These are phyloP conservation scores for Dysphania ambrosioides DNA, from an alignment of 148 eudicot species.

Conservation along the genomic window DNA sequence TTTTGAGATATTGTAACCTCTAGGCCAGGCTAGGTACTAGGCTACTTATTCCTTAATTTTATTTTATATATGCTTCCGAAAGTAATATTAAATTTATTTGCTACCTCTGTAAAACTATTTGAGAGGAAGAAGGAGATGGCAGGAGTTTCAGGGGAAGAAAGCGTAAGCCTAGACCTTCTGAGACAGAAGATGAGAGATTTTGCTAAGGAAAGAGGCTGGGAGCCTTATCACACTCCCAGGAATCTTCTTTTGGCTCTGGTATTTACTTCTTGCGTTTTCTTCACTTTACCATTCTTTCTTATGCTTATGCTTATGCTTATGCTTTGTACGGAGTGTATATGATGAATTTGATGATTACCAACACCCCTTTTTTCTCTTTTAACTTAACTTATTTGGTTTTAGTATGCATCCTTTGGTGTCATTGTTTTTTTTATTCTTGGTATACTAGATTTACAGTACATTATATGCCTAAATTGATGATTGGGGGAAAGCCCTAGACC, in stretches of 20 bases:
- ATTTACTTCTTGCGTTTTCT: not conserved
- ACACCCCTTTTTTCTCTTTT: no score
- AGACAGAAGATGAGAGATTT: slow-evolving; percentile 62
- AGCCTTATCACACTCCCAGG: slow-evolving; percentile 67
- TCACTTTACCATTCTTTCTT: not conserved
- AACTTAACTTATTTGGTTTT: no score
- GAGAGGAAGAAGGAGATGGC: slow-evolving; percentile 30
- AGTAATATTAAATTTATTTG: no score
- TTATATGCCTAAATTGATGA: no score
- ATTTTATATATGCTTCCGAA: not conserved
- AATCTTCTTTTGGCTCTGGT: slow-evolving; percentile 86
- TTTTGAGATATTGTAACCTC: not conserved
- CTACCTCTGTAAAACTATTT: not conserved
- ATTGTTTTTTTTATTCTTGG: no score
- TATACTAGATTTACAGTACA: no score
- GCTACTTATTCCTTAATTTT: not conserved
- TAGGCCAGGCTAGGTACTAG: no score
- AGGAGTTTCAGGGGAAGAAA: slow-evolving; percentile 29
- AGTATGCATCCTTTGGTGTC: no score
- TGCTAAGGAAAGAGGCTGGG: slow-evolving; percentile 72
- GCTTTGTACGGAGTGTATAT: no score
- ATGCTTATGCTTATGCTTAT: not conserved
- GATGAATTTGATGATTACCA: no score
- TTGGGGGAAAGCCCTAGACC: no score
- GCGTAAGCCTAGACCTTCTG: slow-evolving; percentile 51